Base-by-base conservation (phyloP, 2,329 filamentous ascomycete genomes). In the Aspergillus sp. region DNA sequence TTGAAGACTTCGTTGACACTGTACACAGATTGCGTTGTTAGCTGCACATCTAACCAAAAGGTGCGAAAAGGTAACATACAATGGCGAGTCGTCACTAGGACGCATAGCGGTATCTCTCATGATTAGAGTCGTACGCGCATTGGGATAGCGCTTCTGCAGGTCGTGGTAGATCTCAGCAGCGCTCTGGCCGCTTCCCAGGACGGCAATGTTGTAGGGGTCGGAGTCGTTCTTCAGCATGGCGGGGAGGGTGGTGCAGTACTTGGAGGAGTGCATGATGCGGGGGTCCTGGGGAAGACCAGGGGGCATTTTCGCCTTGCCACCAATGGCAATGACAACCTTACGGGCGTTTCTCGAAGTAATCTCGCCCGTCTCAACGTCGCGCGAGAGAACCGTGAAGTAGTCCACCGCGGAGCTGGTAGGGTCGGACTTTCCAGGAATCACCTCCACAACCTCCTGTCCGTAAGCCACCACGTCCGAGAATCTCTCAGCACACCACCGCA, bases 1-100 rank as follows among this genome's bases (percentile, higher is more conserved):
- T 97, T 90, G 76, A 97, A 97, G 63, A 97, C 88, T 61, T 93
- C 90, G 68, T 97, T 97, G 59, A 97, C 90, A 60, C 87, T 90
- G 54, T 7, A 38, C 15, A n/a, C 10, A 13, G 17, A 35, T 35
- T 9, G 33, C n/a, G 7, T 17, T 35, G 33, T 35, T 35, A 35
- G 33, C 33, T n/a, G 7, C 15, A n/a, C 13, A 35, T 17, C 13
- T 17, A 35, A n/a, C 7, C 3, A 13, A n/a, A 7, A n/a, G 7
- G 32, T 13, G 12, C 15, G 10, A n/a, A 13, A 33, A 9, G 7
- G 49, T 44, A 48, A 53, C 86, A 74, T 75, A 90, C 87, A 97
- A 97, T 15, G 91, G 93, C 46, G 89, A 95, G 67, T 97, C 93
- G 64, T 98, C 91, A 63, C 89, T 95, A 1, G 91, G 91, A 58